Percentiles rank a stretch among this genome's conserved stretches.
Conservation (phyloP, 306 rosid genomes). For the Cucurbita pepo region DNA sequence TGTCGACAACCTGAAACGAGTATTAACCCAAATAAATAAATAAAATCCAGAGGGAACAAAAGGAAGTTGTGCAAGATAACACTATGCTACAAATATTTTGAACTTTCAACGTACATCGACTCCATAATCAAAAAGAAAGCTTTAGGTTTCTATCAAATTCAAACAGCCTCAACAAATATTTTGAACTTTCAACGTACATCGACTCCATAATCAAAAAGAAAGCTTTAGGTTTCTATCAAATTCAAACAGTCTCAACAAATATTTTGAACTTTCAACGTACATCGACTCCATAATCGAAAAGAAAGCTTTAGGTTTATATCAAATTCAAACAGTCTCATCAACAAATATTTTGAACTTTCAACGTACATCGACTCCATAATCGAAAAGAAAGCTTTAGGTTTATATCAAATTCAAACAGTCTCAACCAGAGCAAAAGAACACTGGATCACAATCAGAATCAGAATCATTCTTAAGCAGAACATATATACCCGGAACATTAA, state of each 20-base stretch:
- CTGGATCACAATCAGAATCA: neutral
- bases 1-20: slow-evolving; percentile 19
- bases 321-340: neutral
- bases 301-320: neutral
- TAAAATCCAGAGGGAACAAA: neutral
- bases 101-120: neutral
- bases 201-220: neutral
- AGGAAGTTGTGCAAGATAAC: neutral
- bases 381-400: neutral
- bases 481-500: neutral
- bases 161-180: neutral
- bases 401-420: neutral
- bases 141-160: neutral
- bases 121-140: neutral
- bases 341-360: neutral
- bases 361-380: neutral
- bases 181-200: neutral
- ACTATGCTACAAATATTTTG: neutral
- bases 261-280: neutral
- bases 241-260: neutral
- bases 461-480: neutral
- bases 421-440: neutral
- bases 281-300: neutral
- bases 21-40: neutral
- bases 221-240: neutral